Conservation (phyloP, 1,139 yeast species). For the Yamadazyma friedrichii region DNA sequence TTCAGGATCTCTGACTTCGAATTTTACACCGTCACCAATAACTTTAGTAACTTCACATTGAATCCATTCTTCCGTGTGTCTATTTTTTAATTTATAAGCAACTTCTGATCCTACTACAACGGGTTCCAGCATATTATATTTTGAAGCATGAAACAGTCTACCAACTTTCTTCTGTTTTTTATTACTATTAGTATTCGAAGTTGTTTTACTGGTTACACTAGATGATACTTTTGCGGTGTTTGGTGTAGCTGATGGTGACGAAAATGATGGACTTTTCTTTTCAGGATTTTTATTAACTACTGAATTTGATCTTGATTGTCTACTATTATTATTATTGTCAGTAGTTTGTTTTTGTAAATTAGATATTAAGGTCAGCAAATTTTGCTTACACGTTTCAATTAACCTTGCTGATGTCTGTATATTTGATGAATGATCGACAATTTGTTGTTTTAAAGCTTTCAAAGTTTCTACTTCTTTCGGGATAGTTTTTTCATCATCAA, state of each 20-base stretch:
- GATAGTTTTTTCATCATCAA: slow-evolving; percentile 13
- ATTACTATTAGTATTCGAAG: neutral
- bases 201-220: neutral
- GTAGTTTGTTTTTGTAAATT: slow-evolving; percentile 18
- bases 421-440: slow-evolving; percentile 54
- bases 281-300: slow-evolving; percentile 1
- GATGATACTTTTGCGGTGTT: neutral
- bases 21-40: slow-evolving; percentile 70
- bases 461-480: slow-evolving; percentile 38
- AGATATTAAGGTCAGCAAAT: slow-evolving; percentile 32
- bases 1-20: slow-evolving; percentile 93
- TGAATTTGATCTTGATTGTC: slow-evolving; percentile 9
- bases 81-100: slow-evolving; percentile 73
- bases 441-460: slow-evolving; percentile 35
- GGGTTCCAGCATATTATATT: slow-evolving; percentile 60
- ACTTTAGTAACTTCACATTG: slow-evolving; percentile 88
- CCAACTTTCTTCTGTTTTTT: slow-evolving; percentile 37
- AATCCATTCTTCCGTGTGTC: slow-evolving; percentile 88
- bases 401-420: slow-evolving; percentile 55
- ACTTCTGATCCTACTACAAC: slow-evolving; percentile 75
- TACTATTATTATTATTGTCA: neutral
- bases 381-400: slow-evolving; percentile 40
- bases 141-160: slow-evolving; percentile 40
- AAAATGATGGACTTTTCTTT: neutral
- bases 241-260: neutral